Percentiles rank a stretch among this genome's conserved stretches.
These are phyloP conservation scores for Rhytidhysteron rufulum DNA, from an alignment of 2,329 filamentous ascomycete genomes.

Conservation along the genomic window DNA sequence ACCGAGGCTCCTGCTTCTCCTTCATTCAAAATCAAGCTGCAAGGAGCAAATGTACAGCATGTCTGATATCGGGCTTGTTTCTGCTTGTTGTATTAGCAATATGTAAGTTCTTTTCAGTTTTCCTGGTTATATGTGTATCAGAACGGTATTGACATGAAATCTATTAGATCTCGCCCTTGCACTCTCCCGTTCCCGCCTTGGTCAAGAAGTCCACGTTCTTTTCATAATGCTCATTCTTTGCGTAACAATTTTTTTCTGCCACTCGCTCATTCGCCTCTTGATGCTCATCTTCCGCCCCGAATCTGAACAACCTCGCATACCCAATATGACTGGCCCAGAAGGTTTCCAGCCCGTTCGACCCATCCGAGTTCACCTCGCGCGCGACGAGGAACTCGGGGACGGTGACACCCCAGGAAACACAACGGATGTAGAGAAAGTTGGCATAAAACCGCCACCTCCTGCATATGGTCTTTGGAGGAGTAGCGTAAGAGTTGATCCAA, in stretches of 20 bases:
- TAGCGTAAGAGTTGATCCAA: constrained; percentile 76
- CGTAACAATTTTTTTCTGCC: constrained; percentile 74
- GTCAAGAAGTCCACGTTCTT: constrained; percentile 72
- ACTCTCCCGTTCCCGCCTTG: constrained; percentile 59
- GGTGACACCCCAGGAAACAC: constrained; percentile 50
- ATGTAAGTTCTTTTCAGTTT: constrained; percentile 52
- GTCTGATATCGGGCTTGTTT: constrained; percentile 63
- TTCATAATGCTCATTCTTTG: constrained; percentile 74
- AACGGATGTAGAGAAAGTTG: constrained; percentile 35
- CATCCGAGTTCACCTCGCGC: constrained; percentile 70
- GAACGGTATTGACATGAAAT: constrained; percentile 4
- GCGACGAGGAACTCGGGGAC: constrained; percentile 67
- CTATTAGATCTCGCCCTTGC: constrained; percentile 67
- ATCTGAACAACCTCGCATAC: constrained; percentile 30
- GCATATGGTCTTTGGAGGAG: constrained; percentile 83
- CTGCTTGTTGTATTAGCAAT: constrained; percentile 57
- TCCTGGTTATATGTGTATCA: constrained; percentile 5
- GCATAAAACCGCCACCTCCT: constrained; percentile 58
- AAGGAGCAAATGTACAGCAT: constrained; percentile 35
- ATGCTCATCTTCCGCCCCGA: constrained; percentile 57
- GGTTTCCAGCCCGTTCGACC: constrained; percentile 70
- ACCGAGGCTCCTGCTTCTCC: constrained; percentile 14
- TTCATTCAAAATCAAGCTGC: constrained; percentile 24
- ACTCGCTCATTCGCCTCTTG: constrained; percentile 70
- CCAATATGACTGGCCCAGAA: constrained; percentile 52